These are phyloP conservation scores for Phytophthora sojae DNA, from an alignment of 352 stramenopile genomes.

Conservation along the genomic window DNA sequence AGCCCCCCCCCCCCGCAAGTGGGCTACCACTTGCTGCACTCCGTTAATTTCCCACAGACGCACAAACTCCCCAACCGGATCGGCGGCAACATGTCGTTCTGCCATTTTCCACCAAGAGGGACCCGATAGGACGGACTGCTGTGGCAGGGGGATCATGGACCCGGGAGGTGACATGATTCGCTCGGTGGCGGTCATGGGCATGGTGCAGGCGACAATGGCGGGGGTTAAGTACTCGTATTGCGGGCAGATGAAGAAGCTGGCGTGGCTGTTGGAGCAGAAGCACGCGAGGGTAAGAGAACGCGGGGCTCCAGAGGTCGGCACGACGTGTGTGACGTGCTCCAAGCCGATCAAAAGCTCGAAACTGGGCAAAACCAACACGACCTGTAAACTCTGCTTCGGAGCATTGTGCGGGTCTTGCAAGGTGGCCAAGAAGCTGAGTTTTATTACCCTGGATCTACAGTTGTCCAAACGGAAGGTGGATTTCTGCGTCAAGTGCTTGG, in stretches of 20 bases:
- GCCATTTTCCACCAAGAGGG: conserved; percentile 36
- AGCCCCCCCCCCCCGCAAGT: no score
- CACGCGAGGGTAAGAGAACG: conserved; percentile 4
- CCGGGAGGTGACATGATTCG: conserved; percentile 30
- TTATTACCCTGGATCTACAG: conserved; percentile 23
- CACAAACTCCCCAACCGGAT: conserved; percentile 21
- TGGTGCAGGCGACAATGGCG: conserved; percentile 27
- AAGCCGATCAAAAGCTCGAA: conserved; percentile 14
- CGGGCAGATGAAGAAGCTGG: conserved; percentile 45
- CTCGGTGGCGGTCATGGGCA: conserved; percentile 12
- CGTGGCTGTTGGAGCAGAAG: conserved; percentile 34
- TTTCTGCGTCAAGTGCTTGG: conserved; percentile 40
- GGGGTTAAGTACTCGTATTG: conserved; percentile 36
- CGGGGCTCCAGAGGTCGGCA: not conserved
- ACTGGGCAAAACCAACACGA: not conserved
- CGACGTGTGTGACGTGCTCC: conserved; percentile 24
- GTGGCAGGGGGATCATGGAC: conserved; percentile 22
- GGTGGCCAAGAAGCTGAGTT: conserved; percentile 29
- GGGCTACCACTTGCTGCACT: conserved; percentile 31
- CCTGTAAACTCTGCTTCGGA: conserved; percentile 32
- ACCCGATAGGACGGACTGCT: conserved; percentile 19
- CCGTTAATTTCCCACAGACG: conserved; percentile 24
- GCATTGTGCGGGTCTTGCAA: conserved; percentile 25
- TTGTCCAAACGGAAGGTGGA: conserved; percentile 31
- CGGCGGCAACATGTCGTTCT: conserved; percentile 51